These are phyloP conservation scores for Plantago lanceolata DNA, from an alignment of 305 asterid species.

Conservation along the genomic window DNA sequence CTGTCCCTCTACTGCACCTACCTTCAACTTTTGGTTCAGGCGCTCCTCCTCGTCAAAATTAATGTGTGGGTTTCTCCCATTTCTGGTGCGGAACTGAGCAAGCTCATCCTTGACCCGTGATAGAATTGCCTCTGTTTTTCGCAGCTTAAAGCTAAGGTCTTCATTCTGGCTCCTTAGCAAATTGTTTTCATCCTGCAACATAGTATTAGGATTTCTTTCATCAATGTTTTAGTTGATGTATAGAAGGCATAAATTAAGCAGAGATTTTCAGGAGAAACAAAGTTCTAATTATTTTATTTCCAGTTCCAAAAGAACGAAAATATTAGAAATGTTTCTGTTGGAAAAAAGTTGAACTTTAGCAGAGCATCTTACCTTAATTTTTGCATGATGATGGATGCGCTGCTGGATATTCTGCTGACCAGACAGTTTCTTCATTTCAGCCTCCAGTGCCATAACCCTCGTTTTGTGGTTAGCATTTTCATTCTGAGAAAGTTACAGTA, in stretches of 20 bases:
- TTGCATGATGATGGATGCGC: slow-evolving; percentile 97
- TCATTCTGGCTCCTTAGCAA: slow-evolving; percentile 69
- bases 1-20: slow-evolving; percentile 26
- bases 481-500: slow-evolving; percentile 36
- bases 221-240: no score
- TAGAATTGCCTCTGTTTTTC: slow-evolving; percentile 60
- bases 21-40: slow-evolving; percentile 64
- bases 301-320: background rate
- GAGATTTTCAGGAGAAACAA: no score
- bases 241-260: no score
- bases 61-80: slow-evolving; percentile 60
- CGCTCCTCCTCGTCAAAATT: slow-evolving; percentile 71
- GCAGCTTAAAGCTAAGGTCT: slow-evolving; percentile 67
- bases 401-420: slow-evolving; percentile 97
- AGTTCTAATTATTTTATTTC: no score
- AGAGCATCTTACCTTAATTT: slow-evolving; percentile 67
- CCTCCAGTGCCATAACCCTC: slow-evolving; percentile 72
- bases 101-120: slow-evolving; percentile 78
- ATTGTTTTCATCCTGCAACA: slow-evolving; percentile 84
- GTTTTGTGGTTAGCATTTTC: slow-evolving; percentile 64
- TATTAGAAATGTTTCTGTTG: no score
- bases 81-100: slow-evolving; percentile 68
- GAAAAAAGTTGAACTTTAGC: background rate
- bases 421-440: slow-evolving; percentile 68
- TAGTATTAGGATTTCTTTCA: slow-evolving; percentile 1